Percentiles rank a stretch among this genome's conserved stretches.
Conservation (phyloP, 371 early-diverging fungal species). For the Mortierella sp. region DNA sequence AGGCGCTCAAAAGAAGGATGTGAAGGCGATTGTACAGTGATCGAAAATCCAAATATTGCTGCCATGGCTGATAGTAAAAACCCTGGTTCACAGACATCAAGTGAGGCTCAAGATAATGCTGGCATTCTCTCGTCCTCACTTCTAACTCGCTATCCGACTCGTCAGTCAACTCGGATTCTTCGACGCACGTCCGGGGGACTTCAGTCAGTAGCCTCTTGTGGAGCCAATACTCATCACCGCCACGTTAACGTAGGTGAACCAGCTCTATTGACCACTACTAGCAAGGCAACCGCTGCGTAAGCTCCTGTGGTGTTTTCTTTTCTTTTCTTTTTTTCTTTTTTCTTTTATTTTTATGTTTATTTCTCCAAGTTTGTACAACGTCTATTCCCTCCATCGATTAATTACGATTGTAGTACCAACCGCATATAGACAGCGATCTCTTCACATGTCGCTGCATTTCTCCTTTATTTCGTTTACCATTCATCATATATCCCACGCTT, state of each 20-base stretch:
- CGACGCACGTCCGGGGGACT: slow-evolving; percentile 13
- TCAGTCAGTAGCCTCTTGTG: slow-evolving; percentile 5
- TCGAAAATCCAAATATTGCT: neutral
- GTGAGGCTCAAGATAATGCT: slow-evolving; percentile 24
- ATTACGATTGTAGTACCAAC: slow-evolving; percentile 1
- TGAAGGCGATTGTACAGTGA: neutral
- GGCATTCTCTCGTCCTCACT: slow-evolving; percentile 38
- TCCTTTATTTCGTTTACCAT: neutral
- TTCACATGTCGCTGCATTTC: neutral
- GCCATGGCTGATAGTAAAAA: neutral
- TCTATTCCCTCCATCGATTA: neutral
- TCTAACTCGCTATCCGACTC: slow-evolving; percentile 24
- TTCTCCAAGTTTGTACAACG: neutral
- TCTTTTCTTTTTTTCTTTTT: slow-evolving; percentile 1
- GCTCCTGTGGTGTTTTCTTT: neutral
- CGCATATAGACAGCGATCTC: slow-evolving; percentile 2
- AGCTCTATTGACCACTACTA: neutral
- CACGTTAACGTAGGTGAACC: neutral
- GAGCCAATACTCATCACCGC: slow-evolving; percentile 9
- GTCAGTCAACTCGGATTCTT: slow-evolving; percentile 32
- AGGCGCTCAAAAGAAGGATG: neutral
- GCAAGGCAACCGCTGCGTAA: slow-evolving; percentile 6
- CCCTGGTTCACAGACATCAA: neutral
- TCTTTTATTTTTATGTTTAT: neutral
- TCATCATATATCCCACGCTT: slow-evolving; percentile 2